These are phyloP conservation scores for Dysphania ambrosioides DNA, from an alignment of 148 eudicot genomes.

Conservation along the genomic window DNA sequence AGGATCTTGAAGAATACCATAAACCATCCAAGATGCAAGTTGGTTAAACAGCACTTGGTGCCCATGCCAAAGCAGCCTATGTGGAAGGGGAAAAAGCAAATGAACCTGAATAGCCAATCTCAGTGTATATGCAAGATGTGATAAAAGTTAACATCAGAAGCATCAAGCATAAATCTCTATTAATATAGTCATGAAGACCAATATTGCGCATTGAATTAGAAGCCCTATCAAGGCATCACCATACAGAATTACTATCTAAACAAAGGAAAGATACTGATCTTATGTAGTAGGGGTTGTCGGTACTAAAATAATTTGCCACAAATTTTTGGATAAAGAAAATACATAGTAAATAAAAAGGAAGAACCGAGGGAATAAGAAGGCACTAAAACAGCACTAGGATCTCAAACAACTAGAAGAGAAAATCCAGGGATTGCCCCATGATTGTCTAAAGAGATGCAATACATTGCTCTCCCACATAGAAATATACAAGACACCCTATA, in stretches of 20 bases:
- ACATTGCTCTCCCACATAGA: not conserved
- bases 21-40: conserved; percentile 93
- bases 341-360: not conserved
- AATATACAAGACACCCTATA: not conserved
- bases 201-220: not conserved
- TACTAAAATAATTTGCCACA: not conserved
- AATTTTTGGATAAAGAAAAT: not conserved
- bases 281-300: no score
- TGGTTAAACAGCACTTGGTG: conserved; percentile 98
- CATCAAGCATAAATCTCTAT: not conserved
- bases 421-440: not conserved
- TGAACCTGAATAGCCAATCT: not conserved
- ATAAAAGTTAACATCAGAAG: not conserved
- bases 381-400: not conserved
- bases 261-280: not conserved
- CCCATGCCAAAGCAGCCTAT: conserved; percentile 96
- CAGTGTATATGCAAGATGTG: not conserved
- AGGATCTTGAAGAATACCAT: conserved; percentile 91
- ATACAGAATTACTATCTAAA: not conserved
- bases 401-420: not conserved
- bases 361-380: not conserved
- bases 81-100: conserved; percentile 19
- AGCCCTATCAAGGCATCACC: not conserved
- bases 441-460: not conserved
- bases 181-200: not conserved